A percentile compares a stretch with the other conserved stretches of the same genome.
These are phyloP conservation scores for Parafenestella ontariensis DNA, from an alignment of 2,329 filamentous ascomycete species.

Conservation along the genomic window DNA sequence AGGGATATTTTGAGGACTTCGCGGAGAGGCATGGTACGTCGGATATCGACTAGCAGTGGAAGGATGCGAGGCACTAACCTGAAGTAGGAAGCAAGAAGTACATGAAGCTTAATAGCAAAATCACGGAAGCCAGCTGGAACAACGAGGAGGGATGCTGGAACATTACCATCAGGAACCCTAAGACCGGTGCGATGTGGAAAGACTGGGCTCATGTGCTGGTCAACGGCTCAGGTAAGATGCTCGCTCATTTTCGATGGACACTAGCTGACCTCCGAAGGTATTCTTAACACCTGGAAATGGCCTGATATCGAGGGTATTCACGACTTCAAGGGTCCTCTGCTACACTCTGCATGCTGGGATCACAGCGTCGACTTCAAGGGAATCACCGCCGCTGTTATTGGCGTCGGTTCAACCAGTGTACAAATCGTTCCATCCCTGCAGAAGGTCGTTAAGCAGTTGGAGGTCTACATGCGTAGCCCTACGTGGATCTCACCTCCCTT, in stretches of 20 bases:
- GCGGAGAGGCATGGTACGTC: slow-evolving; percentile 68
- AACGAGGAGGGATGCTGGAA: slow-evolving; percentile 50
- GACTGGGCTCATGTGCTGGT: slow-evolving; percentile 52
- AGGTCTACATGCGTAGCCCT: slow-evolving; percentile 48
- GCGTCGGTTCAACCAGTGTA: slow-evolving; percentile 43
- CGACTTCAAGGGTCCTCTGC: slow-evolving; percentile 53
- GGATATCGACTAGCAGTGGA: neutral
- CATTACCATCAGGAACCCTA: slow-evolving; percentile 47
- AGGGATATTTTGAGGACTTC: slow-evolving; percentile 57
- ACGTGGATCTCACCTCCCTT: slow-evolving; percentile 53
- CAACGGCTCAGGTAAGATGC: slow-evolving; percentile 50
- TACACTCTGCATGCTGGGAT: slow-evolving; percentile 55
- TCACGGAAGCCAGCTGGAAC: slow-evolving; percentile 55
- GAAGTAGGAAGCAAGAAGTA: slow-evolving; percentile 52
- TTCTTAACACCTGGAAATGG: slow-evolving; percentile 55
- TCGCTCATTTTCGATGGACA: slow-evolving; percentile 20
- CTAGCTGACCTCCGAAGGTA: slow-evolving; percentile 48
- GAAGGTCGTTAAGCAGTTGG: slow-evolving; percentile 44
- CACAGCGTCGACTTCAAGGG: slow-evolving; percentile 46
- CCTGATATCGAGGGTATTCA: slow-evolving; percentile 52
- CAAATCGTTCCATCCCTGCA: slow-evolving; percentile 50
- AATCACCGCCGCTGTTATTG: slow-evolving; percentile 43
- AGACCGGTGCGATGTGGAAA: slow-evolving; percentile 40
- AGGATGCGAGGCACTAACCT: neutral
- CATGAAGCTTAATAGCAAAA: slow-evolving; percentile 56